Percentiles rank a stretch among this genome's conserved stretches.
Conservation (phyloP, 2,329 filamentous ascomycete species). For the Penicillium sp. region DNA sequence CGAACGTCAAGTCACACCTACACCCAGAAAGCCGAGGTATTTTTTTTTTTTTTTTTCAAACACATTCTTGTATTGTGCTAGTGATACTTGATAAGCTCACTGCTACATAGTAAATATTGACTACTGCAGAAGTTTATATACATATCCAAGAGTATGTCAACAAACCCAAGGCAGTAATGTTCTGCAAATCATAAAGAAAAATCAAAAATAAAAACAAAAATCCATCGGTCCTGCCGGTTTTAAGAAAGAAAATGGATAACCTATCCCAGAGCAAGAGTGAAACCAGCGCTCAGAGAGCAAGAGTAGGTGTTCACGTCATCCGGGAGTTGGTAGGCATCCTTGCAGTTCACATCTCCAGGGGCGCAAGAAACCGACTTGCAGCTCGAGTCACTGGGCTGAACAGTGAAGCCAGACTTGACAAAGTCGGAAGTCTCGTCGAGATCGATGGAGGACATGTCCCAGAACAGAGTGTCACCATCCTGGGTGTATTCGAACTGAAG, state of each 20-base stretch:
- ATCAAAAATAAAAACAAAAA: not conserved
- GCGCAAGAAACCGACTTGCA: conserved; percentile 32
- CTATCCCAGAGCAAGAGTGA: conserved; percentile 35
- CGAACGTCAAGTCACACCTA: not conserved
- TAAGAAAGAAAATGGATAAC: conserved; percentile 1
- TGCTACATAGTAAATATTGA: not conserved
- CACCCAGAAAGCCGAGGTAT: not conserved
- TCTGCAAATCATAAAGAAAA: not conserved
- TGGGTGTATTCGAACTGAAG: conserved; percentile 37
- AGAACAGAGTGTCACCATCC: conserved; percentile 31
- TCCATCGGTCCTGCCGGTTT: conserved; percentile 11
- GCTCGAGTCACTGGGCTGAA: conserved; percentile 26
- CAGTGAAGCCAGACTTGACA: conserved; percentile 30
- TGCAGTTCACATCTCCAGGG: conserved; percentile 32
- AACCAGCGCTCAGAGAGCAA: conserved; percentile 27
- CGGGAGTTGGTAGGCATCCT: conserved; percentile 36
- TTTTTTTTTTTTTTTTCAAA: not conserved
- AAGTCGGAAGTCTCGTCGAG: conserved; percentile 31
- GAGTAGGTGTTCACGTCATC: conserved; percentile 36
- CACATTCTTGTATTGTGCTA: conserved; percentile 6
- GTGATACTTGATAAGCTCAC: not conserved
- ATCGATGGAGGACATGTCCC: conserved; percentile 41
- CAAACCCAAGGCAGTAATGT: not conserved
- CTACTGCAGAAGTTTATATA: conserved; percentile 4
- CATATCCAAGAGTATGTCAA: not conserved